Evolutionary conservation across 352 stramenopile genomes (phyloP).

Genomic region (Globisporangium ultimum): DNA sequence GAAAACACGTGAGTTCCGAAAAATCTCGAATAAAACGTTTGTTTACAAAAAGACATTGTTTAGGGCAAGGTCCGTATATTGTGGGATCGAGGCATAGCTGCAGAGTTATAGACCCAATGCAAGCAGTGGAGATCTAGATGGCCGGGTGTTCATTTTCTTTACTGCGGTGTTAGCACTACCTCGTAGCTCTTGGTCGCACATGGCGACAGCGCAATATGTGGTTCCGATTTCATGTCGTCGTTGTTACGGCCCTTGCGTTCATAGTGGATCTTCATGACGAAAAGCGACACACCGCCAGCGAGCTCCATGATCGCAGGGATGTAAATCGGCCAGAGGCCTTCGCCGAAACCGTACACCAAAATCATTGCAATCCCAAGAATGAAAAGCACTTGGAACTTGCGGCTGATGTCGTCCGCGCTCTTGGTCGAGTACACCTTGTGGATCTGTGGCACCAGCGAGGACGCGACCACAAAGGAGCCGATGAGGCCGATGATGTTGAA

Average conservation of each 20-base stretch:
- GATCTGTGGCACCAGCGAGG: slow-evolving; percentile 58
- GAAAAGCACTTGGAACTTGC: slow-evolving; percentile 38
- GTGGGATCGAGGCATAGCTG: no score
- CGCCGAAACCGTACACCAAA: slow-evolving; percentile 32
- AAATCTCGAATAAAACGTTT: neutral
- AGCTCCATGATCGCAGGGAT: slow-evolving; percentile 38
- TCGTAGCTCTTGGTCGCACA: slow-evolving; percentile 8
- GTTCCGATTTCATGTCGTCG: neutral
- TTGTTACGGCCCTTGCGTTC: slow-evolving; percentile 13
- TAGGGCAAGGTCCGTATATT: neutral
- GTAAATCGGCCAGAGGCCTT: slow-evolving; percentile 44
- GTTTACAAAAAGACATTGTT: neutral
- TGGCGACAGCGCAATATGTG: neutral
- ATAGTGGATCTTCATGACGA: slow-evolving; percentile 35
- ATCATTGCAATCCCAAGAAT: slow-evolving; percentile 27
- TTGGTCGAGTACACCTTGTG: slow-evolving; percentile 56
- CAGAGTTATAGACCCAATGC: no score
- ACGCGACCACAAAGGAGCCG: slow-evolving; percentile 59
- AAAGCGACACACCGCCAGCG: slow-evolving; percentile 20
- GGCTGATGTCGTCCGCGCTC: slow-evolving; percentile 39
- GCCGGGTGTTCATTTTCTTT: neutral
- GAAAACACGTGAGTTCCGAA: neutral
- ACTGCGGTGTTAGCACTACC: slow-evolving; percentile 14
- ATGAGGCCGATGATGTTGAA: slow-evolving; percentile 54
- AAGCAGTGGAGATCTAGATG: no score